Base-by-base conservation (phyloP, 139 green algal genomes). In the Chlorella sp. region DNA sequence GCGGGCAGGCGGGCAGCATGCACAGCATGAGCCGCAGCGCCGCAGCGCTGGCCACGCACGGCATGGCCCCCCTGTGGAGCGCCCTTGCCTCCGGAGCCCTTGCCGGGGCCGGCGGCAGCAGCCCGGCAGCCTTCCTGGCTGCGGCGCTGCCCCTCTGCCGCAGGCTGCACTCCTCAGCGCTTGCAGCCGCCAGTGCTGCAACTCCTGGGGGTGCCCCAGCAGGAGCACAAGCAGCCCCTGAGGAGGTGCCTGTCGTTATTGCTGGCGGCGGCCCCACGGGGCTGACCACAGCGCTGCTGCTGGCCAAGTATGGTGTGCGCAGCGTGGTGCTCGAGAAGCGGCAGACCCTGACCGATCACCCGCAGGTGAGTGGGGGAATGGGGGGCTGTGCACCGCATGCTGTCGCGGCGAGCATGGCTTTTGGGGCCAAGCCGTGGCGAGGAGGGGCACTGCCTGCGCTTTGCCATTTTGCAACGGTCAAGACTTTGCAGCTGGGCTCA, bases 251-350 rank as follows among this genome's bases (percentile, higher is more conserved):
- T n/a, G 95, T 98, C 6, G 82, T 96, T 0, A 94, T 98, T 13
- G 86, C 83, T 1, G 96, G 96, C 1, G 96, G 88, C 15, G 96
- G 96, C 28, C 96, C 96, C 25, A 94, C 90, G 15, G 96, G 96
- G 13, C 85, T 98, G 1, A 91, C 92, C 6, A 85, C 96, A 2
- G 92, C 92, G 0, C 57, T 91, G 23, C 83, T 97, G 70, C 88
- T 98, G 17, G 89, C 89, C 4, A 85, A 90, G 62, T 91, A 93
- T 73, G 92, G 92, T 0, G 73, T 97, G 17, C 85, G 60, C 0
- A 85, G 81, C 23, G 21, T 98, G 39, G 78, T 99, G 32, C 80
- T 98, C 78, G 95, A 98, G 82, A 86, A 69, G 23, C 30, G 26
- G 9, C 20, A 25, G 4, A 38, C 21, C 36, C 81, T 90, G n/a